Evolutionary conservation across 106 monocot species (phyloP), one percentile per base, ranked within the genome.

Genomic region (Dendrobium nobile): DNA sequence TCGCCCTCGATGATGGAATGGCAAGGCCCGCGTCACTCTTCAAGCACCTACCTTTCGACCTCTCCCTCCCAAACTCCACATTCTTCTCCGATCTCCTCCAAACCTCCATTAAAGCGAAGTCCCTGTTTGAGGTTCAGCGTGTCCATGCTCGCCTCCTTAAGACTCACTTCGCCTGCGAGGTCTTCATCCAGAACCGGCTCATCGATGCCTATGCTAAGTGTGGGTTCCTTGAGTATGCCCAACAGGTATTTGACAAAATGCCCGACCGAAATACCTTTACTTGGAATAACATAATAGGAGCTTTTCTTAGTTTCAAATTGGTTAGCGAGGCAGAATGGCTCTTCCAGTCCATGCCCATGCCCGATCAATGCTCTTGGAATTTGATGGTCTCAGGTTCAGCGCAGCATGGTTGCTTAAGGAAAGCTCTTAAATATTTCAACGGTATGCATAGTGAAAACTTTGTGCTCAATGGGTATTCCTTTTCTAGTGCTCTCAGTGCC

Each of bases 321-420:
- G 54, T 88, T 18, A 77, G 80, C 1, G 86, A 85, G 16, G 94
- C 89, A 1, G 48, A 40, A 0, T 7, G 20, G 42, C 33, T 91
- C 40, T 94, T 94, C 43, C 27, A 11, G 10, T 45, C 72, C 9
- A 85, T 91, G 88, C 91, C 91, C 9, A 75, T 72, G 24, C 84
- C 88, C 2, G 91, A 94, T 59, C 91, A 89, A 83, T 94, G 93
- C 82, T 91, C 93, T 3, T 94, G 93, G 93, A 94, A 85, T 81
- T 85, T 91, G 16, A 91, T 94, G 91, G 81, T 91, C 37, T 94
- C 93, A 20, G 89, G 91, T 11, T 86, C 86, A 9, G 81, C 93
- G 13, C 93, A 94, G 82, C 84, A 86, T 26, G 91, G 86, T 37
- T 42, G 58, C 19, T 85, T 87, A 61, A 81, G 77, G 20, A 81